Conservation (phyloP, 306 rosid genomes). For the Prunus armeniaca region DNA sequence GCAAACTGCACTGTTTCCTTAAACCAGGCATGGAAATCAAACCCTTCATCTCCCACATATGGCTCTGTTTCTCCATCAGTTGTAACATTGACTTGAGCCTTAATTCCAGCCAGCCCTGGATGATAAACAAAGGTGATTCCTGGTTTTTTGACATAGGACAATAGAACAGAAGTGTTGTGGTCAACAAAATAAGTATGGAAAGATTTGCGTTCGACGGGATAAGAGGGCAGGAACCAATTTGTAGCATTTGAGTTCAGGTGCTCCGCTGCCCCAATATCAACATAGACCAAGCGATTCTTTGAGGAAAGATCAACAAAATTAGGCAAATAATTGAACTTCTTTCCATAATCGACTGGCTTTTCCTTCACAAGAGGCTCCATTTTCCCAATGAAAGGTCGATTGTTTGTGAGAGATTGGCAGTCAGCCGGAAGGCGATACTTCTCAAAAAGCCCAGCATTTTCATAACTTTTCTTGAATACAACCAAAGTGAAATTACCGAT, state of each 20-base stretch:
- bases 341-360: constrained; percentile 22
- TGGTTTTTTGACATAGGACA: constrained; percentile 57
- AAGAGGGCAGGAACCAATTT: constrained; percentile 64
- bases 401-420: constrained; percentile 47
- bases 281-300: constrained; percentile 52
- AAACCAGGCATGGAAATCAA: constrained; percentile 80
- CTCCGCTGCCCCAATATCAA: constrained; percentile 67
- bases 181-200: constrained; percentile 76
- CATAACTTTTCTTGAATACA: constrained; percentile 67
- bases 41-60: constrained; percentile 52
- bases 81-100: not conserved
- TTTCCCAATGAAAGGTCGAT: constrained; percentile 45
- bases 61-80: constrained; percentile 45
- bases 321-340: constrained; percentile 49
- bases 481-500: constrained; percentile 48
- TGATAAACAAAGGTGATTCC: constrained; percentile 87
- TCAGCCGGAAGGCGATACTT: constrained; percentile 45
- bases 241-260: constrained; percentile 37
- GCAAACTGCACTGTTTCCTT: constrained; percentile 66
- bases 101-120: constrained; percentile 61
- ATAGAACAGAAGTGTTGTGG: constrained; percentile 60
- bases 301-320: constrained; percentile 49
- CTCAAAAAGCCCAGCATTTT: constrained; percentile 33
- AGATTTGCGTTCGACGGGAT: constrained; percentile 57
- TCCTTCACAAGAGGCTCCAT: constrained; percentile 71